phyloP scores from a whole-genome alignment of 1,139 yeast genomes.

The Nakaseomyces uthaithaninus region DNA sequence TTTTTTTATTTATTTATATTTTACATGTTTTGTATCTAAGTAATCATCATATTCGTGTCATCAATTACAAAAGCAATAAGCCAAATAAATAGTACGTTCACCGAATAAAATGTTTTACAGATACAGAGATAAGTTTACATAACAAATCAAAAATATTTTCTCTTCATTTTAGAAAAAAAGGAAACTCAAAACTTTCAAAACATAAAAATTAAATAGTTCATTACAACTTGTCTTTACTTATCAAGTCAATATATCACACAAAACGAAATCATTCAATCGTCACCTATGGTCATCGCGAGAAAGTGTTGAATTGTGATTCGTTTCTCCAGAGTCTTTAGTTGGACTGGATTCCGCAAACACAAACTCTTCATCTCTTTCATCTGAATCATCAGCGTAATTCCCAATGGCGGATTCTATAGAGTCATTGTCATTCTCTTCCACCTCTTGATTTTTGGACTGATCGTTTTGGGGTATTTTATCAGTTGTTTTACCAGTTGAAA shows the following conservation, averaged over 20 bases:
- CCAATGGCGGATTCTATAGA: neutral
- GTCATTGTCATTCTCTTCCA: neutral
- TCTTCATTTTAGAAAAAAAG: too few species aligned
- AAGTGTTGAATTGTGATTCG: neutral
- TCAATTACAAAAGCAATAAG: too few species aligned
- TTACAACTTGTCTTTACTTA: too few species aligned
- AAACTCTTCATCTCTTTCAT: neutral
- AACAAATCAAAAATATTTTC: too few species aligned
- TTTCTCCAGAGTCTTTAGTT: neutral
- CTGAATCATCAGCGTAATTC: neutral
- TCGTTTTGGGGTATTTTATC: neutral
- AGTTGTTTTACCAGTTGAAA: neutral
- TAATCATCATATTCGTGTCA: too few species aligned
- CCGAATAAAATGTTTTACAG: too few species aligned
- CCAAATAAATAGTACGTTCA: too few species aligned
- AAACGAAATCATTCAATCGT: too few species aligned
- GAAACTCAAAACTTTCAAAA: too few species aligned
- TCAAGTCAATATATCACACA: too few species aligned
- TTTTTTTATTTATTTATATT: conserved; percentile 1
- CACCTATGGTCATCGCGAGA: neutral
- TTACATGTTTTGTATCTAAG: neutral
- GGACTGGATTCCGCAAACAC: neutral
- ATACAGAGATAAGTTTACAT: too few species aligned
- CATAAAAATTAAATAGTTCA: too few species aligned
- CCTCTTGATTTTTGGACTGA: neutral